Percentiles rank a stretch among this genome's conserved stretches.
Evolutionary conservation across 768 basidiomycete species (phyloP).

Genomic region (Trametes coccinea): DNA sequence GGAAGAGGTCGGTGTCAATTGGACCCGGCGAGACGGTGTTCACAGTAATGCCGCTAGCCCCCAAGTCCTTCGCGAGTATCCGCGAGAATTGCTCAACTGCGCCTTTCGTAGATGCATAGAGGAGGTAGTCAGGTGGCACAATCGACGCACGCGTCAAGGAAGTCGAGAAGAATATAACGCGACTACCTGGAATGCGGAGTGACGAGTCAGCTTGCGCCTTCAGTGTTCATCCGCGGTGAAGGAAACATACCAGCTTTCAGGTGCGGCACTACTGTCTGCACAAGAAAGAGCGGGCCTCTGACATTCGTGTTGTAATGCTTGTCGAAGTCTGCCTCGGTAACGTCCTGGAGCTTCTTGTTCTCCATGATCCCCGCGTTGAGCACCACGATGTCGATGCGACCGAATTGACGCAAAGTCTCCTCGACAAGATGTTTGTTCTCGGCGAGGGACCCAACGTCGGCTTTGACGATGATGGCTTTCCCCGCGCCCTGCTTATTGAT

Average conservation of each 20-base stretch:
- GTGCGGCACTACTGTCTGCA: constrained; percentile 45
- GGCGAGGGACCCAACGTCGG: constrained; percentile 50
- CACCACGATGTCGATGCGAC: constrained; percentile 58
- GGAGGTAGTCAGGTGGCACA: constrained; percentile 48
- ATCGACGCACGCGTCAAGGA: constrained; percentile 47
- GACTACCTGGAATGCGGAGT: constrained; percentile 38
- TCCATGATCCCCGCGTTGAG: constrained; percentile 62
- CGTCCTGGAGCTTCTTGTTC: constrained; percentile 46
- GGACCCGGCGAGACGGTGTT: constrained; percentile 60
- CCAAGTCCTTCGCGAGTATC: constrained; percentile 61
- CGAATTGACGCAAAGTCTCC: constrained; percentile 49
- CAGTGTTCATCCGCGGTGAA: not conserved
- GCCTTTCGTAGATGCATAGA: constrained; percentile 57
- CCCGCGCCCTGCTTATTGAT: constrained; percentile 45
- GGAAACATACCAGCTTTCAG: constrained; percentile 41
- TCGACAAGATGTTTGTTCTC: constrained; percentile 50
- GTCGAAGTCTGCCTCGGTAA: constrained; percentile 56
- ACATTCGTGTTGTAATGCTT: constrained; percentile 55
- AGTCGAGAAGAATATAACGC: constrained; percentile 59
- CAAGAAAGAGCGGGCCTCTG: constrained; percentile 58
- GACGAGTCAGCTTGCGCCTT: not conserved
- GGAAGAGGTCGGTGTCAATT: constrained; percentile 56
- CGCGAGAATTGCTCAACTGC: constrained; percentile 60
- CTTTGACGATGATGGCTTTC: constrained; percentile 51
- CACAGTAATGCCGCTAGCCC: constrained; percentile 51